Conservation (phyloP, 345 rosid genomes). For the Schrenkiella parvula region DNA sequence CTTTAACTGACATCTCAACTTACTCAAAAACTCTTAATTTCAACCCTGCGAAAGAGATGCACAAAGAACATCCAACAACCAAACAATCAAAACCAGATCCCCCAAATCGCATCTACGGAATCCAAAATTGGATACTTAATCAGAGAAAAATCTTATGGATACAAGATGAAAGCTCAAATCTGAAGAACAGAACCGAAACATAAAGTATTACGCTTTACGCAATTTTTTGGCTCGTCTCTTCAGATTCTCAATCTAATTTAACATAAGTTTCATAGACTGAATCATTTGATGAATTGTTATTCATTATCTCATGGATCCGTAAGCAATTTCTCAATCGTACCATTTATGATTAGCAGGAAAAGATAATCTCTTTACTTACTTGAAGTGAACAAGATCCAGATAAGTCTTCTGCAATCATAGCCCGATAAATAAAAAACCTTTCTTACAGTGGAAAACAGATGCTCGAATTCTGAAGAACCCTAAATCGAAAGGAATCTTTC, state of each 20-base stretch:
- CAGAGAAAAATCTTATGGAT: background rate
- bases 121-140: background rate
- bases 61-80: background rate
- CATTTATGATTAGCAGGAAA: background rate
- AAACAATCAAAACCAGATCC: background rate
- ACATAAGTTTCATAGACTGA: background rate
- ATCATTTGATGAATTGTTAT: background rate
- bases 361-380: constrained; percentile 7
- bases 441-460: background rate
- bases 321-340: background rate
- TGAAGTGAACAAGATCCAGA: constrained; percentile 17
- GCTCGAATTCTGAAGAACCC: constrained; percentile 14
- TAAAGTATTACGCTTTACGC: background rate
- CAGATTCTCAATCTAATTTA: background rate
- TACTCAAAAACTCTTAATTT: background rate
- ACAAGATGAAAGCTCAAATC: background rate
- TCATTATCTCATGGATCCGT: background rate
- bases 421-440: background rate
- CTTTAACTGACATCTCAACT: constrained; percentile 63
- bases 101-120: background rate
- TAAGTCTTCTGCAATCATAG: constrained; percentile 5
- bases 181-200: background rate
- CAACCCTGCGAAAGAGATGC: constrained; percentile 23
- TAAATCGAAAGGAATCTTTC: background rate
- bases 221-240: background rate